phyloP scores from a whole-genome alignment of 139 green algal species.

The Pseudopediastrum boryanum region DNA sequence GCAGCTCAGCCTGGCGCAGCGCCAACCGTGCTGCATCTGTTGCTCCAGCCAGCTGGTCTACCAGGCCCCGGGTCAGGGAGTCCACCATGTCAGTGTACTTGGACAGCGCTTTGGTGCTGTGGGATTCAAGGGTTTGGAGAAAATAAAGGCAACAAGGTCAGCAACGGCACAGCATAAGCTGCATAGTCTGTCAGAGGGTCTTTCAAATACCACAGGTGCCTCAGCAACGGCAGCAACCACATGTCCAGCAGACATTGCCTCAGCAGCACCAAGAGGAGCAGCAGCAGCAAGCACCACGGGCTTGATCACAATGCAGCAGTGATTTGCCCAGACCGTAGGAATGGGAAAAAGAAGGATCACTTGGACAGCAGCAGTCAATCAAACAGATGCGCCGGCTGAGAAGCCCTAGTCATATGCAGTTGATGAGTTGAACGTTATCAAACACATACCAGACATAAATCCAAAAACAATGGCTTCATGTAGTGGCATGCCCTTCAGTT shows the following conservation, averaged over 20 bases:
- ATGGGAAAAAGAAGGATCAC: too few relatives aligned
- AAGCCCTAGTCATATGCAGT: too few relatives aligned
- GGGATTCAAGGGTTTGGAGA: neutral
- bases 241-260: too few relatives aligned
- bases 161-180: neutral
- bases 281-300: neutral
- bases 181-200: neutral
- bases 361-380: too few relatives aligned
- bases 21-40: slow-evolving; percentile 85
- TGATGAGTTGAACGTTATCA: too few relatives aligned
- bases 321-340: neutral
- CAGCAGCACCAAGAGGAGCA: neutral
- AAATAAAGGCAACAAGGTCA: slow-evolving; percentile 1
- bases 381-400: too few relatives aligned
- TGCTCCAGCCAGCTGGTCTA: slow-evolving; percentile 67
- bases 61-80: slow-evolving; percentile 65
- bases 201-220: neutral
- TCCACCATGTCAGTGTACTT: slow-evolving; percentile 93
- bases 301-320: neutral
- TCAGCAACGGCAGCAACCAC: neutral
- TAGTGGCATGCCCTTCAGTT: too few relatives aligned
- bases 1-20: slow-evolving; percentile 59
- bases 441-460: too few relatives aligned
- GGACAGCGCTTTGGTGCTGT: slow-evolving; percentile 78
- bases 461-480: too few relatives aligned